Evolutionary conservation across 768 basidiomycete genomes (phyloP).

Genomic region (Neoboletus magnificus): DNA sequence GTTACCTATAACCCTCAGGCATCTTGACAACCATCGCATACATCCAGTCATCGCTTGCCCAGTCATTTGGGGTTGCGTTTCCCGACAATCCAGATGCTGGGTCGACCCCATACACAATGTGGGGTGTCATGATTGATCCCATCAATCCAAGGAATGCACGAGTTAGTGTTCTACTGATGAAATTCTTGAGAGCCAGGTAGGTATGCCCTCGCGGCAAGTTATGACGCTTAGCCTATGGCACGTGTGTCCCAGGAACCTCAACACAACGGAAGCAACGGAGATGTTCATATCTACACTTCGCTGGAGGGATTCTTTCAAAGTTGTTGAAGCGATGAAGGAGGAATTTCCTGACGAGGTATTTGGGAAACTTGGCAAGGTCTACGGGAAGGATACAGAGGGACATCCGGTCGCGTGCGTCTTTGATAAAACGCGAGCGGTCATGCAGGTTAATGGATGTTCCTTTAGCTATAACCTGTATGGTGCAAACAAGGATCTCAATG

Average conservation of each 20-base stretch:
- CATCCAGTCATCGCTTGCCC: conserved; percentile 40
- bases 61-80: conserved; percentile 57
- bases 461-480: conserved; percentile 79
- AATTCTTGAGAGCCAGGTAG: conserved; percentile 76
- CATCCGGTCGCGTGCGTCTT: conserved; percentile 63
- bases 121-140: conserved; percentile 73
- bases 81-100: conserved; percentile 53
- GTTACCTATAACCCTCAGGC: background rate
- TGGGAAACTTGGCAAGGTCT: conserved; percentile 58
- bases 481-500: conserved; percentile 58
- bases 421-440: background rate
- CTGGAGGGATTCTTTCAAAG: conserved; percentile 66
- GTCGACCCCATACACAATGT: conserved; percentile 52
- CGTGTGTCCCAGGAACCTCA: conserved; percentile 45
- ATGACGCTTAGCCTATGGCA: background rate
- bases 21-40: conserved; percentile 1
- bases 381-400: conserved; percentile 68
- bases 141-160: conserved; percentile 52
- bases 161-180: conserved; percentile 74
- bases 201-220: background rate
- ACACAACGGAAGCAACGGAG: conserved; percentile 49
- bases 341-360: conserved; percentile 62
- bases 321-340: conserved; percentile 58
- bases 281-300: conserved; percentile 68
- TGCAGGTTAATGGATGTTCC: background rate